A percentile compares a stretch with the other conserved stretches of the same genome.
These are phyloP conservation scores for Fragosphaeria purpurea DNA, from an alignment of 2,329 filamentous ascomycete genomes.

Conservation along the genomic window DNA sequence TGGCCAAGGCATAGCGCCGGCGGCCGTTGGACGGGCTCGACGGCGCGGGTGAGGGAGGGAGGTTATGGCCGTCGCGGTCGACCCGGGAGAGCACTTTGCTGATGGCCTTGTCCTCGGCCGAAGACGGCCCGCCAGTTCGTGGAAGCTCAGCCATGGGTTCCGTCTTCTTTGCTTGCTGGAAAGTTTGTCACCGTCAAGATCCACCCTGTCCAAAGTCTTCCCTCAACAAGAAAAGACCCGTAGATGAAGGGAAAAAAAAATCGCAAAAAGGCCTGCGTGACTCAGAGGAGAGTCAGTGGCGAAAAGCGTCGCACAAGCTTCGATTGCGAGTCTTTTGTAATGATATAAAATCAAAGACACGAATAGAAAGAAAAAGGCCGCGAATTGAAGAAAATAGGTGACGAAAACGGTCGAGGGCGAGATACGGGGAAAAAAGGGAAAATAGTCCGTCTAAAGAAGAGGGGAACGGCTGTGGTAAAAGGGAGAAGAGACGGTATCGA, in stretches of 20 bases:
- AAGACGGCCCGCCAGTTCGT: too few species aligned
- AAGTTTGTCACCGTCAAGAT: too few species aligned
- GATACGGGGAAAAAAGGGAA: neutral
- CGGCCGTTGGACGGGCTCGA: conserved; percentile 80
- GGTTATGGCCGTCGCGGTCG: conserved; percentile 72
- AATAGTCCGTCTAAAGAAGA: neutral
- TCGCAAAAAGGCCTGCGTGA: neutral
- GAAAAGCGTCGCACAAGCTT: neutral
- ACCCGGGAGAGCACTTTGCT: conserved; percentile 50
- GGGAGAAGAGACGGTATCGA: too few species aligned
- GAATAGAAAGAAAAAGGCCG: neutral
- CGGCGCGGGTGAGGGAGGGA: conserved; percentile 85
- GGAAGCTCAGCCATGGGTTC: too few species aligned
- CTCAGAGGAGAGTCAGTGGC: neutral
- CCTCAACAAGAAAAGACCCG: neutral
- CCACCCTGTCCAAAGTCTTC: too few species aligned
- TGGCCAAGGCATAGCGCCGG: conserved; percentile 81
- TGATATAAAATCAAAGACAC: neutral
- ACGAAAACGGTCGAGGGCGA: neutral
- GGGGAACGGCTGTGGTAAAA: neutral
- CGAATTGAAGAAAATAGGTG: neutral
- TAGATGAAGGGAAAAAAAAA: neutral
- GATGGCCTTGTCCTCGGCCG: conserved; percentile 23
- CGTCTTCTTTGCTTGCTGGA: too few species aligned
- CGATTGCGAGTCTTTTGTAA: too few species aligned